These are phyloP conservation scores for Starmera caribaea DNA, from an alignment of 805 yeast species.

Conservation along the genomic window DNA sequence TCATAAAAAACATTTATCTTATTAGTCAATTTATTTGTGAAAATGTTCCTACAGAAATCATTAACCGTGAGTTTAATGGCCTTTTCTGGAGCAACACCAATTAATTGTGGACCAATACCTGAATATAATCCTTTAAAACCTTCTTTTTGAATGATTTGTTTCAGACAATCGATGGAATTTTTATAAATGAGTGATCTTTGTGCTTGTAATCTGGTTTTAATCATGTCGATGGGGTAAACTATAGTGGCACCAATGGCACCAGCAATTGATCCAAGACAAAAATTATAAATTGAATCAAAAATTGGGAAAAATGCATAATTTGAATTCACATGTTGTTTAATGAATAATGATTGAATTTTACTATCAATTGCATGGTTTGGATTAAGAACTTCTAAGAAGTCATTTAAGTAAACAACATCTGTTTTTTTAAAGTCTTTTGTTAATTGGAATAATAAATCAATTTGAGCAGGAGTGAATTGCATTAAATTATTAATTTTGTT, in stretches of 20 bases:
- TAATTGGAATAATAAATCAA: conserved; percentile 23
- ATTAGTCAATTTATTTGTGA: conserved; percentile 44
- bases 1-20: conserved; percentile 51
- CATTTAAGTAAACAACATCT: conserved; percentile 3
- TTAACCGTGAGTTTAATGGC: conserved; percentile 94
- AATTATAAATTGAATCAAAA: conserved; percentile 81
- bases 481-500: conserved; percentile 30
- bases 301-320: conserved; percentile 45
- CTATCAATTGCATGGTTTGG: conserved; percentile 26
- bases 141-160: conserved; percentile 65
- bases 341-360: conserved; percentile 21
- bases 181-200: conserved; percentile 69
- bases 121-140: conserved; percentile 83
- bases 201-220: conserved; percentile 96
- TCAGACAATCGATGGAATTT: conserved; percentile 80
- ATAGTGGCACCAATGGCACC: conserved; percentile 98
- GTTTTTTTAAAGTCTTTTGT: too few species aligned
- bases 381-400: conserved; percentile 24
- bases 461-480: conserved; percentile 32
- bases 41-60: conserved; percentile 70
- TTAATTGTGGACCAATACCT: conserved; percentile 87
- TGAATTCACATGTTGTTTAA: conserved; percentile 19
- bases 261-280: conserved; percentile 85
- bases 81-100: conserved; percentile 98
- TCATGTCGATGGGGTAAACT: conserved; percentile 93